Evolutionary conservation across 2,329 filamentous ascomycete genomes (phyloP).

Genomic region (Hymenoscyphus albidus): DNA sequence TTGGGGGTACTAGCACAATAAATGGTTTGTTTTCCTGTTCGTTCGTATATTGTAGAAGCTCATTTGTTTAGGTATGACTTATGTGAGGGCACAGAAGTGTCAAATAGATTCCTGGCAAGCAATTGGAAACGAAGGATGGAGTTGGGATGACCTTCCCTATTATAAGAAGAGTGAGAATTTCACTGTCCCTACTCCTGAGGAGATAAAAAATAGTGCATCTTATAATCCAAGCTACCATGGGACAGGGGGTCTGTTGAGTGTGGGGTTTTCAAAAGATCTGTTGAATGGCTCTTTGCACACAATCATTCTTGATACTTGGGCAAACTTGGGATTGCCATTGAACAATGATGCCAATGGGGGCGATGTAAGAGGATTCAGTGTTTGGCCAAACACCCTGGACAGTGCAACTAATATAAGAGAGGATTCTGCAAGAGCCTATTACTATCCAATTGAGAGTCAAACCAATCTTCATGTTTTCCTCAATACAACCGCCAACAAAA

Average conservation of each 20-base stretch:
- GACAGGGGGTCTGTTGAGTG: constrained; percentile 17
- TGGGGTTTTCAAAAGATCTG: constrained; percentile 21
- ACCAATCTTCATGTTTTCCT: constrained; percentile 20
- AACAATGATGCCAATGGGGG: constrained; percentile 21
- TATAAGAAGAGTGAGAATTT: constrained; percentile 35
- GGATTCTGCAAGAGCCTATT: constrained; percentile 24
- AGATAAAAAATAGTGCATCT: constrained; percentile 15
- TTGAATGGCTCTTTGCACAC: constrained; percentile 15
- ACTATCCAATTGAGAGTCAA: constrained; percentile 19
- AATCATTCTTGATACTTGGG: constrained; percentile 12
- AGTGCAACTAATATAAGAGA: constrained; percentile 19
- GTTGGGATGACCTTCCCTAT: constrained; percentile 44
- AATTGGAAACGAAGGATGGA: constrained; percentile 42
- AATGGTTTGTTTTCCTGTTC: constrained; percentile 24
- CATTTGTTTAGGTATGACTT: constrained; percentile 18
- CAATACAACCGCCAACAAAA: constrained; percentile 18
- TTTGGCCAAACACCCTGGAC: constrained; percentile 17
- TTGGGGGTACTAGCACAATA: constrained; percentile 21
- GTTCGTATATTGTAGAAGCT: neutral
- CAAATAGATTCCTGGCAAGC: constrained; percentile 40
- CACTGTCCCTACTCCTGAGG: constrained; percentile 27
- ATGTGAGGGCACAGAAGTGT: constrained; percentile 21
- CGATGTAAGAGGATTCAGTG: constrained; percentile 17
- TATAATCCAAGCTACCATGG: constrained; percentile 16
- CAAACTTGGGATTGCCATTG: constrained; percentile 12